Base-by-base conservation (phyloP, 2,329 filamentous ascomycete species). In the Cercospora brassicicola region DNA sequence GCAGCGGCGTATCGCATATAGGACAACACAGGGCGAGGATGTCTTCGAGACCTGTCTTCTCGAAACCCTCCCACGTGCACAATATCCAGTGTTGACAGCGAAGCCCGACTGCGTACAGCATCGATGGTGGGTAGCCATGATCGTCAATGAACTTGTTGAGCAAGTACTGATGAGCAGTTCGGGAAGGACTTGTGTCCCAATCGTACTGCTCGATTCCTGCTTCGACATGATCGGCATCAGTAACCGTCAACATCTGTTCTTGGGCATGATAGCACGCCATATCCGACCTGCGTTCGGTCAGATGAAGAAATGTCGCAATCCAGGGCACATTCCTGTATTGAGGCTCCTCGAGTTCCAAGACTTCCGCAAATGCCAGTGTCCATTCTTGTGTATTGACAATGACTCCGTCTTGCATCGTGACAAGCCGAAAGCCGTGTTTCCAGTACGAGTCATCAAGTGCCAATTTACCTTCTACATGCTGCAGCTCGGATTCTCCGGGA, bases 261-360 rank as follows among this genome's bases (percentile, higher is more conserved):
- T 31, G 3, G 28, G 20, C 55, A 20, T 59, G 55, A 20, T 59
- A 36, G 31, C 55, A 59, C 55, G 55, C 55, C 30, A 59, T 36
- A 15, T 59, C 55, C 3, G 55, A 59, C 11, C 31, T 59, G 55
- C 55, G 55, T 36, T 59, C 55, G 9, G n/a, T 59, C 55, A 59
- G 55, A 36, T 59, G 55, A 0, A 59, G 30, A 33, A 59, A 36
- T 2, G 15, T 59, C 3, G 28, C 28, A 30, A 59, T 36, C 55
- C 55, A 59, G n/a, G 15, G 55, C 30, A 59, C 55, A 20, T 23
- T 13, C 30, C 2, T 59, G 30, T 59, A 59, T 20, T 36, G 55
- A 59, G 55, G 55, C n/a, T 59, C 55, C n/a, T 59, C 28, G 15
- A 59, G 31, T 31, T 59, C 9, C 55, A 59, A 33, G 55, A 59